Conservation (phyloP, 257 asterid species). For the Echites panduratus region DNA sequence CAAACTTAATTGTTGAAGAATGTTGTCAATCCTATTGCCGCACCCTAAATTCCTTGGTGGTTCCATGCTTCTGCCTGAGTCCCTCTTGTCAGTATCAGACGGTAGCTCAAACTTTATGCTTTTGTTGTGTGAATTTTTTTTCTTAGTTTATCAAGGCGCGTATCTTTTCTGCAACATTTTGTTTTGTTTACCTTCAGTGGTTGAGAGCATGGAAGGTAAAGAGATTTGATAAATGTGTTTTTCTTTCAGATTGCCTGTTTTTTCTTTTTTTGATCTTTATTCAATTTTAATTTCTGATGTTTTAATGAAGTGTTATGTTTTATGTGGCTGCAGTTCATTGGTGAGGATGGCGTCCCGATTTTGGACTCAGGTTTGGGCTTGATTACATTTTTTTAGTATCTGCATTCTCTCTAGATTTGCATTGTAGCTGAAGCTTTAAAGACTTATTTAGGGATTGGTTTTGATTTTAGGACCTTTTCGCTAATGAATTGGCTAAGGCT, state of each 20-base stretch:
- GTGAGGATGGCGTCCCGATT: constrained; percentile 28
- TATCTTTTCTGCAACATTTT: background rate
- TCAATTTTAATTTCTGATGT: background rate
- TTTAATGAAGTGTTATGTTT: background rate
- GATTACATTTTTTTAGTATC: background rate
- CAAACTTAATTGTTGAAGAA: background rate
- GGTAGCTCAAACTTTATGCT: background rate
- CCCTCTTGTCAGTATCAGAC: background rate
- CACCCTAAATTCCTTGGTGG: background rate
- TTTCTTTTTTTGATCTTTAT: background rate
- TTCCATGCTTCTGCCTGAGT: background rate
- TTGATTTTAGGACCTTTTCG: no score
- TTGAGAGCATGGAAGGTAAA: background rate
- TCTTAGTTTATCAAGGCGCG: background rate
- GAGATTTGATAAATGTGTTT: background rate
- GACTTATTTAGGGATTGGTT: background rate
- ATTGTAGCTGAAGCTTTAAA: no score
- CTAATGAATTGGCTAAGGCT: background rate
- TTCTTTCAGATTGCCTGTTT: background rate
- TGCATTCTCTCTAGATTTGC: background rate
- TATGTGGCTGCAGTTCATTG: background rate
- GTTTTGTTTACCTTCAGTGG: background rate
- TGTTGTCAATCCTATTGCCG: background rate
- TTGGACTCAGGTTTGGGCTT: constrained; percentile 34
- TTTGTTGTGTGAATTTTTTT: background rate